phyloP scores from a whole-genome alignment of 495 filamentous ascomycete genomes.

The Podospora pseudocomata region DNA sequence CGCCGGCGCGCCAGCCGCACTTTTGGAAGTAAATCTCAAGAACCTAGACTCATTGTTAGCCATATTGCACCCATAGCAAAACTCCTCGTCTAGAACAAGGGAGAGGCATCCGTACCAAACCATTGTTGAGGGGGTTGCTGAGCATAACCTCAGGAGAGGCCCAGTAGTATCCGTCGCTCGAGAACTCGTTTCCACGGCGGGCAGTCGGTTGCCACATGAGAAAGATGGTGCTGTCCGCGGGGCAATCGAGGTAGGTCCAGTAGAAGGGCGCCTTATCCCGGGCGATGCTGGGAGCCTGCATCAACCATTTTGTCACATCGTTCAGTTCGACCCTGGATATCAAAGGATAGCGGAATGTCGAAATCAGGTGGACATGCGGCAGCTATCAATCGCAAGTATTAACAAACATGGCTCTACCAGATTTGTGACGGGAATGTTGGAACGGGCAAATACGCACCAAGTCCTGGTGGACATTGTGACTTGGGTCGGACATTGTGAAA shows the following conservation, averaged over 20 bases:
- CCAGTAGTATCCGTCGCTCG: conserved; percentile 93
- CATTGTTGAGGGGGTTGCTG: conserved; percentile 62
- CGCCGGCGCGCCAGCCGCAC: conserved; percentile 68
- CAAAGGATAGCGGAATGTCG: conserved; percentile 66
- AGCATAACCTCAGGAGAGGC: conserved; percentile 69
- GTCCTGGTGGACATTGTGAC: conserved; percentile 37
- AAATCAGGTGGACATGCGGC: conserved; percentile 82
- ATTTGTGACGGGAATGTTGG: background rate
- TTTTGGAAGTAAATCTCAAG: conserved; percentile 83
- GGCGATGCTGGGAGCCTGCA: conserved; percentile 74
- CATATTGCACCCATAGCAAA: background rate
- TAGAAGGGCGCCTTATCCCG: conserved; percentile 73
- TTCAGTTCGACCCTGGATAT: conserved; percentile 62
- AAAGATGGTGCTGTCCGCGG: conserved; percentile 73
- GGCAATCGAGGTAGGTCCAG: conserved; percentile 86
- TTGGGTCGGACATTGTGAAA: conserved; percentile 33
- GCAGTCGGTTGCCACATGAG: conserved; percentile 80
- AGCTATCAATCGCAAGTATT: conserved; percentile 48
- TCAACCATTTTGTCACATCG: conserved; percentile 71
- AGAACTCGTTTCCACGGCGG: conserved; percentile 62
- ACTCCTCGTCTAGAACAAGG: background rate
- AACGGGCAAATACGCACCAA: conserved; percentile 25
- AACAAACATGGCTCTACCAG: background rate
- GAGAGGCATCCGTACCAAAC: conserved; percentile 59
- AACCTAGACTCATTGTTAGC: conserved; percentile 35